These are phyloP conservation scores for Theobroma cacao DNA, from an alignment of 345 rosid genomes.

Conservation along the genomic window DNA sequence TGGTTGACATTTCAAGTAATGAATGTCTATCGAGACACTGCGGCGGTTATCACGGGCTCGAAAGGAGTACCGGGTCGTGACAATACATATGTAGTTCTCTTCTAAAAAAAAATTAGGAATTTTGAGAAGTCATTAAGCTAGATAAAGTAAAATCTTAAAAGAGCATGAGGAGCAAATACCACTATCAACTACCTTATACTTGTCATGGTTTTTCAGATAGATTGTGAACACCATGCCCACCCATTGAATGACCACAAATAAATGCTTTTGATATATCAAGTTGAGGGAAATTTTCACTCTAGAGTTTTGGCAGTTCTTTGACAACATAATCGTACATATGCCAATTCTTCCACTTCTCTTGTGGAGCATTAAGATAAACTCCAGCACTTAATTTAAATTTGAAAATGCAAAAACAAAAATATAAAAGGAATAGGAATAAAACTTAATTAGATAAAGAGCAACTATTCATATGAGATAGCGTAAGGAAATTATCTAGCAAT, in stretches of 20 bases:
- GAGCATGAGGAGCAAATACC: background rate
- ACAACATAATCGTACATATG: slow-evolving; percentile 92
- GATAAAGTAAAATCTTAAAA: background rate
- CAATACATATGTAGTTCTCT: background rate
- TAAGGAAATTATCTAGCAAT: background rate
- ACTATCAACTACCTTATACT: slow-evolving; percentile 61
- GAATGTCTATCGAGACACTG: no score
- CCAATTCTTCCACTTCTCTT: slow-evolving; percentile 97
- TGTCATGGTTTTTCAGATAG: slow-evolving; percentile 75
- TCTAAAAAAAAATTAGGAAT: background rate
- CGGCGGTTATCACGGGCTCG: no score
- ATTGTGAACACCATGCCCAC: slow-evolving; percentile 95
- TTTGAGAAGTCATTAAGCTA: background rate
- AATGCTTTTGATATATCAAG: slow-evolving; percentile 74
- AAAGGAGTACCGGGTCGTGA: no score
- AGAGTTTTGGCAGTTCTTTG: slow-evolving; percentile 75
- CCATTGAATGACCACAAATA: slow-evolving; percentile 92
- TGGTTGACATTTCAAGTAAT: no score
- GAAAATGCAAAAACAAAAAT: background rate
- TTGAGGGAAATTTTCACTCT: slow-evolving; percentile 69
- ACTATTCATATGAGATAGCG: background rate
- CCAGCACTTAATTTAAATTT: slow-evolving; percentile 67
- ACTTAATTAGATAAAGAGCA: background rate
- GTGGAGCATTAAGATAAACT: slow-evolving; percentile 89
- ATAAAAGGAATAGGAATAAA: background rate